Percentiles rank a stretch among this genome's conserved stretches.
Conservation (phyloP, 768 basidiomycete species). For the Phylloporus arenicola region DNA sequence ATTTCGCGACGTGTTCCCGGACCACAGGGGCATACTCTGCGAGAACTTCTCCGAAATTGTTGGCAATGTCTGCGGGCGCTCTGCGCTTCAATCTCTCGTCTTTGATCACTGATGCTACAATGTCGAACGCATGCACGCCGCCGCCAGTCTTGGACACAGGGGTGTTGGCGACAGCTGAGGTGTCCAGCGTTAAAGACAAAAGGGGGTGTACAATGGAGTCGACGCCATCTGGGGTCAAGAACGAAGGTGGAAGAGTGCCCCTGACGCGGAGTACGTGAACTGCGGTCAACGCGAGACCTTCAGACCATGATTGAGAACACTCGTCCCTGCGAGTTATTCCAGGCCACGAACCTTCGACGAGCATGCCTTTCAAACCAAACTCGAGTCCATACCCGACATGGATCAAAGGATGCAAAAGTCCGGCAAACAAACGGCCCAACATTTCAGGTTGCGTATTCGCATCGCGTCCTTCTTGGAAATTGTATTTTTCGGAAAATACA, state of each 20-base stretch:
- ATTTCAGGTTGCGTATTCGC: conserved; percentile 40
- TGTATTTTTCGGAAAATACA: conserved; percentile 28
- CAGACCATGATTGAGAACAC: not conserved
- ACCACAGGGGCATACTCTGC: not conserved
- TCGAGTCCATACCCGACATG: conserved; percentile 59
- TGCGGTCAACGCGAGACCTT: conserved; percentile 24
- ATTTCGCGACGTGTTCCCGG: conserved; percentile 30
- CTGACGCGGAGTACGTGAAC: conserved; percentile 30
- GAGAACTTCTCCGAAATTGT: conserved; percentile 11
- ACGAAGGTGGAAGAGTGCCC: conserved; percentile 27
- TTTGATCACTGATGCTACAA: conserved; percentile 47
- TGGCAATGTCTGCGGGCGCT: conserved; percentile 13
- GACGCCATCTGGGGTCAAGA: conserved; percentile 5
- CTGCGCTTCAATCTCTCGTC: conserved; percentile 35
- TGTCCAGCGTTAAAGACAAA: conserved; percentile 7
- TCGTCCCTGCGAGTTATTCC: not conserved
- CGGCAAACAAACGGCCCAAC: conserved; percentile 44
- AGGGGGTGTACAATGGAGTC: conserved; percentile 4
- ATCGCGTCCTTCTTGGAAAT: conserved; percentile 13
- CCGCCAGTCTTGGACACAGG: conserved; percentile 2
- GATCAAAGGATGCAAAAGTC: conserved; percentile 58
- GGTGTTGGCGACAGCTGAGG: not conserved
- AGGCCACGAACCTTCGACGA: conserved; percentile 49
- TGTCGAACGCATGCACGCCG: conserved; percentile 37
- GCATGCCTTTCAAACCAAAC: conserved; percentile 55